Evolutionary conservation across 2,329 filamentous ascomycete species (phyloP).

Genomic region (Arthrobotrys sinensis): DNA sequence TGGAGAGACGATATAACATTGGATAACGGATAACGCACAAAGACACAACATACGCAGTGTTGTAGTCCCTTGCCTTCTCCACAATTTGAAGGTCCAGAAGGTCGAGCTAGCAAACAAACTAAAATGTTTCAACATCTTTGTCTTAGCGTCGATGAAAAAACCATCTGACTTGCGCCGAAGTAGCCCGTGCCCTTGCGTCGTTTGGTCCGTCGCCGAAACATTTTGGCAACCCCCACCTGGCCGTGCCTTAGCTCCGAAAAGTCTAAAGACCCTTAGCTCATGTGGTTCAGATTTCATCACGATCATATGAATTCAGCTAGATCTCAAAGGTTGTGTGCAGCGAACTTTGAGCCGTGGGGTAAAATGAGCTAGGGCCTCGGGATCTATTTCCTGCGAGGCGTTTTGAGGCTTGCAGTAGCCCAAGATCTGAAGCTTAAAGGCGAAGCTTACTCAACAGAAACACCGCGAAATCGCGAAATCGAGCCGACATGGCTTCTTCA

Average conservation of each 20-base stretch:
- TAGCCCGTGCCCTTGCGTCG: conserved; percentile 29
- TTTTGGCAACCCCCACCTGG: conserved; percentile 21
- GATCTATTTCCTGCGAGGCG: conserved; percentile 59
- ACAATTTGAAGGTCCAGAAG: conserved; percentile 21
- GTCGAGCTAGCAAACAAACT: conserved; percentile 16
- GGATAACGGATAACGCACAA: neutral
- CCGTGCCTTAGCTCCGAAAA: conserved; percentile 35
- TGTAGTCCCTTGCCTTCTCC: conserved; percentile 28
- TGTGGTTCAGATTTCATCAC: conserved; percentile 18
- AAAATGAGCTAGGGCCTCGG: conserved; percentile 26
- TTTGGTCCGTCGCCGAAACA: conserved; percentile 40
- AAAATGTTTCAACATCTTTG: conserved; percentile 19
- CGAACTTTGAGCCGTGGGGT: conserved; percentile 5
- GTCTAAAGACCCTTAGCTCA: conserved; percentile 5
- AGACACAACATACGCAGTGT: neutral
- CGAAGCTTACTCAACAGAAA: conserved; percentile 32
- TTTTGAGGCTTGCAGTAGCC: conserved; percentile 55
- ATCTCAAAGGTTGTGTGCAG: neutral
- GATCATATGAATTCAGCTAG: conserved; percentile 14
- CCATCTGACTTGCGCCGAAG: conserved; percentile 29
- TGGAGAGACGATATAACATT: conserved; percentile 3
- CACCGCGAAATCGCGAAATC: conserved; percentile 24
- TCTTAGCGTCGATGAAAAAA: conserved; percentile 9
- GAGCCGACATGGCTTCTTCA: neutral
- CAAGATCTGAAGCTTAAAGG: conserved; percentile 45